Percentiles rank a stretch among this genome's conserved stretches.
phyloP scores from a whole-genome alignment of 805 yeast species.

The Komagataella kurtzmanii region DNA sequence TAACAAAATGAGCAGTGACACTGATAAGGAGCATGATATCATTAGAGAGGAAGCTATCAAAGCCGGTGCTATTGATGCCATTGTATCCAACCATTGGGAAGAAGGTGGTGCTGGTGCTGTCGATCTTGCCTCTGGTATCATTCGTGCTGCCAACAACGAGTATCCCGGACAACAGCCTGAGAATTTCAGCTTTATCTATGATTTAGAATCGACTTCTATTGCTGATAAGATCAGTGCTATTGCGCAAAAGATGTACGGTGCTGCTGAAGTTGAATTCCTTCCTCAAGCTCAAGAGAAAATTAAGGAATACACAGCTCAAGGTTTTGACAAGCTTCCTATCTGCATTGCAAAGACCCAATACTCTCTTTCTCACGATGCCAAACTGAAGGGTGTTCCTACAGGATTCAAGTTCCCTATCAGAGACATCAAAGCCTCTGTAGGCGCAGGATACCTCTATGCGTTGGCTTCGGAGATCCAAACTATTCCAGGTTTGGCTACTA shows the following conservation, averaged over 20 bases:
- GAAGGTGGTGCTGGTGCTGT: slow-evolving; percentile 90
- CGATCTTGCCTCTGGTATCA: slow-evolving; percentile 72
- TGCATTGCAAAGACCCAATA: slow-evolving; percentile 98
- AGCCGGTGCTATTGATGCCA: slow-evolving; percentile 93
- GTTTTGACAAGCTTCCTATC: slow-evolving; percentile 82
- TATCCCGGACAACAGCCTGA: slow-evolving; percentile 21
- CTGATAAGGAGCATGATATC: slow-evolving; percentile 65
- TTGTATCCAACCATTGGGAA: slow-evolving; percentile 88
- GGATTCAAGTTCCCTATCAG: slow-evolving; percentile 91
- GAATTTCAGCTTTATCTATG: slow-evolving; percentile 40
- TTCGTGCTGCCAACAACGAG: slow-evolving; percentile 44
- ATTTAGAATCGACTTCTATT: slow-evolving; percentile 48
- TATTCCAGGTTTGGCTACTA: slow-evolving; percentile 93
- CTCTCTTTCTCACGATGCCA: slow-evolving; percentile 88
- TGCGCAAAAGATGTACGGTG: slow-evolving; percentile 89
- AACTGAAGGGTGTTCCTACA: slow-evolving; percentile 86
- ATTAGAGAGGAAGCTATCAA: slow-evolving; percentile 68
- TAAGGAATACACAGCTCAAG: slow-evolving; percentile 72
- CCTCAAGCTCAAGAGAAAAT: slow-evolving; percentile 75
- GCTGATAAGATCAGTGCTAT: slow-evolving; percentile 71
- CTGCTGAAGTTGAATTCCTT: slow-evolving; percentile 66
- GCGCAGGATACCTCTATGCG: slow-evolving; percentile 95
- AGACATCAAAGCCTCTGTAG: slow-evolving; percentile 87
- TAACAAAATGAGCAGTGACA: slow-evolving; percentile 75
- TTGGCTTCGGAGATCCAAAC: slow-evolving; percentile 96